A percentile compares a stretch with the other conserved stretches of the same genome.
Conservation (phyloP, 345 rosid genomes). For the Fremontodendron californicum region DNA sequence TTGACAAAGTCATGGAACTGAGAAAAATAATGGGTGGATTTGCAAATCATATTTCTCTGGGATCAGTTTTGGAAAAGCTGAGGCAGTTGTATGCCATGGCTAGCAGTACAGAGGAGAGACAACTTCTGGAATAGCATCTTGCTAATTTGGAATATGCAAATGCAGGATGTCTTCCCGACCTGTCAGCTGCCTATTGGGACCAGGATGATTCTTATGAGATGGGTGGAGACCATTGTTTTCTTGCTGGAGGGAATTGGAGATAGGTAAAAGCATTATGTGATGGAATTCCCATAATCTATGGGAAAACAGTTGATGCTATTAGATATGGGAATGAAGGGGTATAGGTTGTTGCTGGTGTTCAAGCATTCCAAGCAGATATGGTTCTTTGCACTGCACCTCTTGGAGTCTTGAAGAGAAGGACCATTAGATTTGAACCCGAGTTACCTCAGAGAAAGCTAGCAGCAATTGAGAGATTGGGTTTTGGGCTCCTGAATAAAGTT, state of each 20-base stretch:
- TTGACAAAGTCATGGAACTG: slow-evolving; percentile 85
- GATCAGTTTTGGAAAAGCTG: slow-evolving; percentile 77
- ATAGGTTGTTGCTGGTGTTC: slow-evolving; percentile 59
- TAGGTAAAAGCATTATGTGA: slow-evolving; percentile 78
- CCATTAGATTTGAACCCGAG: slow-evolving; percentile 78
- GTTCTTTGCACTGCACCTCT: slow-evolving; percentile 90
- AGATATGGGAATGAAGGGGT: slow-evolving; percentile 60
- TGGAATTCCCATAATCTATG: slow-evolving; percentile 74
- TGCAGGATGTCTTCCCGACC: slow-evolving; percentile 84
- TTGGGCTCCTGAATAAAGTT: slow-evolving; percentile 91
- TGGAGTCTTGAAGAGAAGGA: slow-evolving; percentile 74
- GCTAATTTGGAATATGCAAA: slow-evolving; percentile 98
- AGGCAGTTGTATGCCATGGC: slow-evolving; percentile 65
- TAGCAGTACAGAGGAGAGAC: slow-evolving; percentile 57
- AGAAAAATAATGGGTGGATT: slow-evolving; percentile 69
- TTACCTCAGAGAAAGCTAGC: slow-evolving; percentile 76
- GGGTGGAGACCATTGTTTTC: slow-evolving; percentile 99
- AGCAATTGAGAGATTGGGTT: slow-evolving; percentile 88
- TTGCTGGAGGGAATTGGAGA: slow-evolving; percentile 95
- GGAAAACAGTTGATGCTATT: slow-evolving; percentile 53
- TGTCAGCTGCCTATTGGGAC: slow-evolving; percentile 95
- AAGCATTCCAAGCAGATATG: slow-evolving; percentile 72
- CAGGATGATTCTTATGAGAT: slow-evolving; percentile 99
- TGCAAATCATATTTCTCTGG: slow-evolving; percentile 63
- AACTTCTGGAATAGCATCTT: slow-evolving; percentile 89